These are phyloP conservation scores for Volvox reticuliferus DNA, from an alignment of 139 green algal genomes.

Conservation along the genomic window DNA sequence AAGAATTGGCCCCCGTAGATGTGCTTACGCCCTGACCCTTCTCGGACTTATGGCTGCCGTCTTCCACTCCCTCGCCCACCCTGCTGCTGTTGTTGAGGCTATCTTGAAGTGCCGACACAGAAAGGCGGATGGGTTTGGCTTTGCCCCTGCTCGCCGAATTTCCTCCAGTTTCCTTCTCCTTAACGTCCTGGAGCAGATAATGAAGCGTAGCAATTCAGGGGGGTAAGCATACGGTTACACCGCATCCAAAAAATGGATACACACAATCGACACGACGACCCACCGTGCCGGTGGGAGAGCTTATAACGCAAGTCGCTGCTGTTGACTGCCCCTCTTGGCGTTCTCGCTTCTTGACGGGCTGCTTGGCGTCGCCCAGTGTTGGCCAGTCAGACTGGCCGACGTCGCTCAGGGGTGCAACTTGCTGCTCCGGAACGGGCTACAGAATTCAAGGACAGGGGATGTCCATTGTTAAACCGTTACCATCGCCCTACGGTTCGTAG, in stretches of 20 bases:
- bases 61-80: constrained; percentile 5
- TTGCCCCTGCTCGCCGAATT: constrained; percentile 31
- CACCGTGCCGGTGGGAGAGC: background rate
- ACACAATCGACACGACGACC: too few species aligned
- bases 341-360: constrained; percentile 78
- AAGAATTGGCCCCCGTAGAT: background rate
- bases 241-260: too few species aligned
- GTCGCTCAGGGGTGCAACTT: constrained; percentile 33
- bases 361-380: constrained; percentile 84
- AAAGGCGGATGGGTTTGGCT: constrained; percentile 55
- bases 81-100: constrained; percentile 36
- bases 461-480: background rate
- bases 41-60: constrained; percentile 3
- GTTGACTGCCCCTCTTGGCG: background rate
- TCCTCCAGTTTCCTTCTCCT: constrained; percentile 3
- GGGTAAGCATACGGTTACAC: too few species aligned
- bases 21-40: constrained; percentile 22
- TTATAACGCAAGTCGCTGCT: background rate
- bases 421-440: background rate
- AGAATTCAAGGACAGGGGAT: background rate
- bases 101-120: constrained; percentile 54
- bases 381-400: constrained; percentile 72
- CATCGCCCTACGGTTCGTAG: background rate
- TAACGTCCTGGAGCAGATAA: background rate
- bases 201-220: background rate